phyloP scores from a whole-genome alignment of 768 basidiomycete genomes.

The Mrakia hoshinonis region DNA sequence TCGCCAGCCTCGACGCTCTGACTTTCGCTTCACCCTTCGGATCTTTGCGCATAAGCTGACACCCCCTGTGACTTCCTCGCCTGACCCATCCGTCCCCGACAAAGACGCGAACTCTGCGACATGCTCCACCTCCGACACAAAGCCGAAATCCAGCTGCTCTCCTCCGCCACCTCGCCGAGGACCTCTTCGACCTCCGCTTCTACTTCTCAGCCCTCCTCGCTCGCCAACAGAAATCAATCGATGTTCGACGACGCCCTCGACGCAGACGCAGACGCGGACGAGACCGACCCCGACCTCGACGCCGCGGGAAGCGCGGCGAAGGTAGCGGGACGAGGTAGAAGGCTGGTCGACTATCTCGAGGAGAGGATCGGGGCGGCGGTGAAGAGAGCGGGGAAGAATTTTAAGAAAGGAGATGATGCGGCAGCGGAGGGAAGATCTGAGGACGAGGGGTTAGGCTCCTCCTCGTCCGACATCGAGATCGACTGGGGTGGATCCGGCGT shows the following conservation, averaged over 20 bases:
- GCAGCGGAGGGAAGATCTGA: neutral
- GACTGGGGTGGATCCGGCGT: too few relatives aligned
- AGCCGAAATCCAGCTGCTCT: slow-evolving; percentile 21
- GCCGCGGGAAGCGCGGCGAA: neutral
- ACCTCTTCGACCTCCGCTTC: too few relatives aligned
- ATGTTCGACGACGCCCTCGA: neutral
- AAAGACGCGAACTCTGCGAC: slow-evolving; percentile 20
- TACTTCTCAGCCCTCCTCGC: neutral
- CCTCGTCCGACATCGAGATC: too few relatives aligned
- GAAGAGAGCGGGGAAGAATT: neutral
- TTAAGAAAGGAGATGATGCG: neutral
- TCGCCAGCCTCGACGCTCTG: neutral
- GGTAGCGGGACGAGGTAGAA: neutral
- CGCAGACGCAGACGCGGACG: neutral
- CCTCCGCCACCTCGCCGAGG: neutral
- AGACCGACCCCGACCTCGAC: neutral
- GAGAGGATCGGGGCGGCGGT: neutral
- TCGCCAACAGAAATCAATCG: neutral
- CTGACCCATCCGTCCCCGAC: neutral
- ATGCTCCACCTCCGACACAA: slow-evolving; percentile 25
- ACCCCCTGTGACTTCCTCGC: neutral
- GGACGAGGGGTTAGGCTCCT: too few relatives aligned
- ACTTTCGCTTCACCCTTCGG: neutral
- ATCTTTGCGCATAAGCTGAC: neutral
- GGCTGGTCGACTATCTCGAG: neutral